Conservation (phyloP, 306 rosid species). For the Cyamopsis tetragonoloba region DNA sequence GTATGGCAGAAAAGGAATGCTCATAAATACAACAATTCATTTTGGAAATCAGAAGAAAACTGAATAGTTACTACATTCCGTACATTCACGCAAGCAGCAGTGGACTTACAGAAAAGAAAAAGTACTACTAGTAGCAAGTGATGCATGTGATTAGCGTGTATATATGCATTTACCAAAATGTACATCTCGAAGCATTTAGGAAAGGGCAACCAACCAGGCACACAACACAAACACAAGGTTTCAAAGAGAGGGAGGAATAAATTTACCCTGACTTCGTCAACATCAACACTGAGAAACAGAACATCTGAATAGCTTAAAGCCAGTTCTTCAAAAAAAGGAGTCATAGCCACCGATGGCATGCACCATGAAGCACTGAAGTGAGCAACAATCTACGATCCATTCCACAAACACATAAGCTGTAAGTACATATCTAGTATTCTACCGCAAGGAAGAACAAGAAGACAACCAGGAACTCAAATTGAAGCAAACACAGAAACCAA, state of each 20-base stretch:
- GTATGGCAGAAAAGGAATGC: not conserved
- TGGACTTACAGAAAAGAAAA: not conserved
- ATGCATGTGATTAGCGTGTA: not conserved
- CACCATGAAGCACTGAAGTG: conserved; percentile 97
- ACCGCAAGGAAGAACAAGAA: not conserved
- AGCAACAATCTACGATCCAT: conserved; percentile 55
- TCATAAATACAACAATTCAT: not conserved
- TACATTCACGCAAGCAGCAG: not conserved
- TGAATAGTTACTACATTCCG: not conserved
- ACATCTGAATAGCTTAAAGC: conserved; percentile 57
- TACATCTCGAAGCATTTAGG: conserved; percentile 12
- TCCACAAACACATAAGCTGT: not conserved
- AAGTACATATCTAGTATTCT: not conserved
- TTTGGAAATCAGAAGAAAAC: not conserved
- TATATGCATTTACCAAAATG: not conserved
- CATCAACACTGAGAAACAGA: conserved; percentile 83
- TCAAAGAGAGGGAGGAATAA: not conserved
- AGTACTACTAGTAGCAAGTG: not conserved
- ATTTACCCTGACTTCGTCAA: conserved; percentile 87
- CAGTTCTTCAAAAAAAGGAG: conserved; percentile 62
- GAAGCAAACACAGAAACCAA: not conserved
- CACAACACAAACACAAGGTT: not conserved
- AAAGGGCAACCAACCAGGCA: not conserved
- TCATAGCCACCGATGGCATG: conserved; percentile 94
- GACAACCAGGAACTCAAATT: not conserved